Evolutionary conservation across 2,329 filamentous ascomycete genomes (phyloP).

Genomic region (Lasiodiplodia hormozganensis): DNA sequence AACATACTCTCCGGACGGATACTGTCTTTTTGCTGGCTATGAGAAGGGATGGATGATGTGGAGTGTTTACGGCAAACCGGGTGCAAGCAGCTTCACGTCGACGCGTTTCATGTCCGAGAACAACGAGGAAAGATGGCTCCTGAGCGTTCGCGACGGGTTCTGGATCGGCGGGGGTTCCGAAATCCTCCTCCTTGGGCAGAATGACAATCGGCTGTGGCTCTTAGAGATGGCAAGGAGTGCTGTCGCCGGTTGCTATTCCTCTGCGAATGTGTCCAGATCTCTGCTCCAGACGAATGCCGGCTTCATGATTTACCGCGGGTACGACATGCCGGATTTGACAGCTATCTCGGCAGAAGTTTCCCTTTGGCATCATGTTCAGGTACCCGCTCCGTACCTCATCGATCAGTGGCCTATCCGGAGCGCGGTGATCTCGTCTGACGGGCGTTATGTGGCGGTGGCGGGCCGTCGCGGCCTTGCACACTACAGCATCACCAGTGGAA

Average conservation of each 20-base stretch:
- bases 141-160: constrained; percentile 75
- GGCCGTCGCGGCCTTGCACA: constrained; percentile 90
- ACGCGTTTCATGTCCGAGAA: constrained; percentile 68
- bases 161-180: constrained; percentile 92
- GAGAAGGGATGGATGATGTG: constrained; percentile 93
- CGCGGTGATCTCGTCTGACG: constrained; percentile 87
- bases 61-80: constrained; percentile 95
- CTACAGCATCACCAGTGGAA: constrained; percentile 91
- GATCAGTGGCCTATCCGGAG: constrained; percentile 93
- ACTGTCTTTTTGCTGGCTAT: constrained; percentile 93
- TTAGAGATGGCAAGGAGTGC: constrained; percentile 94
- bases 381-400: constrained; percentile 83
- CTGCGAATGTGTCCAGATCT: constrained; percentile 88
- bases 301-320: constrained; percentile 91
- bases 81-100: constrained; percentile 80
- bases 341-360: constrained; percentile 91
- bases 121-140: constrained; percentile 85
- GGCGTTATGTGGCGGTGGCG: constrained; percentile 95
- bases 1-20: constrained; percentile 91
- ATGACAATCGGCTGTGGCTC: constrained; percentile 81
- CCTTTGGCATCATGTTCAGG: constrained; percentile 91
- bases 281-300: constrained; percentile 87
- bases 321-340: constrained; percentile 88
- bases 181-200: constrained; percentile 74
- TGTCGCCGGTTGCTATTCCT: constrained; percentile 88